These are phyloP conservation scores for Periconia digitata DNA, from an alignment of 2,329 filamentous ascomycete species.

Conservation along the genomic window DNA sequence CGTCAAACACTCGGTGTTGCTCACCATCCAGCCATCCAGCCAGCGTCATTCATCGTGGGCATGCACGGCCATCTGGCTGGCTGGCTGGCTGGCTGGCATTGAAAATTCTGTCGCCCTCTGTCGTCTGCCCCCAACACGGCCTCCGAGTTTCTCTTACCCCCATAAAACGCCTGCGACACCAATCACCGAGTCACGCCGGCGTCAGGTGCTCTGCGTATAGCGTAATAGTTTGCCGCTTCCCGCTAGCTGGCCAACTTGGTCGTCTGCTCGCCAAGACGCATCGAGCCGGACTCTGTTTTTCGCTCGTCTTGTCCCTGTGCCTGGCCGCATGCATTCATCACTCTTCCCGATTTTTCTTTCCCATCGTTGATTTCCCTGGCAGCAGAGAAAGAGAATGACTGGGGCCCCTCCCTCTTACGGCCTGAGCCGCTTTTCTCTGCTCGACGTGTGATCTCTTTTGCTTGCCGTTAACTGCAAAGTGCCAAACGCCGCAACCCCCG, in stretches of 20 bases:
- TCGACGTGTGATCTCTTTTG: slow-evolving; percentile 37
- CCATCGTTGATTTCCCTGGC: no score
- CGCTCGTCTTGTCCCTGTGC: slow-evolving; percentile 2
- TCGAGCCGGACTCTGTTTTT: background rate
- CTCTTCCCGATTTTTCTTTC: slow-evolving; percentile 20
- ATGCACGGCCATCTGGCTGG: background rate
- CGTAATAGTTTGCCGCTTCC: slow-evolving; percentile 4
- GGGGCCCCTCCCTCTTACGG: no score
- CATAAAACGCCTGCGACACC: slow-evolving; percentile 17
- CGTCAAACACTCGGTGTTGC: background rate
- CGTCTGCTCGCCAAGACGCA: background rate
- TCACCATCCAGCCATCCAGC: no score
- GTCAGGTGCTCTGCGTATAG: slow-evolving; percentile 31
- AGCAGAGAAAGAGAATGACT: no score
- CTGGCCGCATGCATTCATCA: no score
- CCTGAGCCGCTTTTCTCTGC: slow-evolving; percentile 24
- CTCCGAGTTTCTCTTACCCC: slow-evolving; percentile 25
- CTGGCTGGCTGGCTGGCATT: no score
- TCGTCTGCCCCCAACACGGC: background rate
- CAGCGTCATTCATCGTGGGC: background rate
- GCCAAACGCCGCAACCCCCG: slow-evolving; percentile 1
- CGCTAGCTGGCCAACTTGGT: no score
- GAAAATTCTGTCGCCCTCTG: slow-evolving; percentile 1
- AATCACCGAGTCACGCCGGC: slow-evolving; percentile 12
- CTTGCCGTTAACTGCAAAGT: slow-evolving; percentile 49